Percentiles rank a stretch among this genome's conserved stretches.
Evolutionary conservation across 805 yeast genomes (phyloP).

Genomic region (Suhomyces vadensis): DNA sequence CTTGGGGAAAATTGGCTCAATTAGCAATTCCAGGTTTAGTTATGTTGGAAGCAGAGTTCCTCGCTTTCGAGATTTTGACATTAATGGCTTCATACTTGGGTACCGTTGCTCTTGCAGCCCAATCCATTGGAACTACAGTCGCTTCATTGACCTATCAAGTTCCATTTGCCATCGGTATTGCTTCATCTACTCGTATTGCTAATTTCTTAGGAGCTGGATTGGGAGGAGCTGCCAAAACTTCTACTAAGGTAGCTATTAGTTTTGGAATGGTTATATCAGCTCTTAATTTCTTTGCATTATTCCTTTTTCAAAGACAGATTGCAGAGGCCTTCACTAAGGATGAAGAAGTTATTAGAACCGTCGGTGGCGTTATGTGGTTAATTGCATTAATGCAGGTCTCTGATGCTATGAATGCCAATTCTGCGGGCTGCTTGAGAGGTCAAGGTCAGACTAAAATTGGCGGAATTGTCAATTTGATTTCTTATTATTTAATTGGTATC

Average conservation of each 20-base stretch:
- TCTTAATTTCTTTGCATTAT: constrained; percentile 33
- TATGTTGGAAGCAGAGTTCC: constrained; percentile 61
- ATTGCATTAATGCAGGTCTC: constrained; percentile 69
- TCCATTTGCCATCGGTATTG: constrained; percentile 60
- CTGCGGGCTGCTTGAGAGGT: constrained; percentile 77
- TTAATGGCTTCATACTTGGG: constrained; percentile 57
- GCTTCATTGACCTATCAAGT: constrained; percentile 51
- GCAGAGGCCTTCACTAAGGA: constrained; percentile 59
- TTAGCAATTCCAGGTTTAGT: constrained; percentile 57
- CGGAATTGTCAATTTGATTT: constrained; percentile 54
- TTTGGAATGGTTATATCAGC: constrained; percentile 39
- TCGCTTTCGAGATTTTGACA: constrained; percentile 58
- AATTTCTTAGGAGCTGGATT: constrained; percentile 54
- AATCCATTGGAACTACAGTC: constrained; percentile 46
- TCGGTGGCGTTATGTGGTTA: constrained; percentile 56
- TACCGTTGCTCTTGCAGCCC: constrained; percentile 54
- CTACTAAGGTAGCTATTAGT: constrained; percentile 37
- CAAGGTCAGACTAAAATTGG: constrained; percentile 73
- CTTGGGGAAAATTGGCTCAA: constrained; percentile 46
- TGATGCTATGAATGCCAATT: constrained; percentile 68
- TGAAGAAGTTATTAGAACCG: constrained; percentile 51
- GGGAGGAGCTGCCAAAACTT: constrained; percentile 33
- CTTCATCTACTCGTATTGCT: constrained; percentile 58
- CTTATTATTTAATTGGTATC: constrained; percentile 63
- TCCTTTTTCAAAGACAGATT: constrained; percentile 32